Evolutionary conservation across 1,284 basidiomycete species (phyloP).

Genomic region (Irpex sp.): DNA sequence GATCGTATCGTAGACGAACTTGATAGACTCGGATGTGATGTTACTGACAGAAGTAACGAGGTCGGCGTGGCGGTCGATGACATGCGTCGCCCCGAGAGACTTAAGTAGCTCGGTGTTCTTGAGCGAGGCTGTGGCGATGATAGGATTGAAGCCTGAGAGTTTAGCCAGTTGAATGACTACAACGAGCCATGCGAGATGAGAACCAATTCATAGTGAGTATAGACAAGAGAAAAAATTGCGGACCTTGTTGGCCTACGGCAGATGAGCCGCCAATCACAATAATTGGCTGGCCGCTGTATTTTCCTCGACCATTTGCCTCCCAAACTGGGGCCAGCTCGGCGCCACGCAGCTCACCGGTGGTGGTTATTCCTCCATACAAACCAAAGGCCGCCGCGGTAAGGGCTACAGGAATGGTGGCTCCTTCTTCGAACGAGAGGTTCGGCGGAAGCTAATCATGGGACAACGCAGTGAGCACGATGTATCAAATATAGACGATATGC

Average conservation of each 20-base stretch:
- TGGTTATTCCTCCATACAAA: conserved; percentile 10
- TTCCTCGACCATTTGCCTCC: conserved; percentile 20
- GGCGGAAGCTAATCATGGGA: conserved; percentile 9
- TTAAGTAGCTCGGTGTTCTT: conserved; percentile 41
- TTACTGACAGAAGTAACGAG: conserved; percentile 10
- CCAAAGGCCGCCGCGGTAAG: conserved; percentile 17
- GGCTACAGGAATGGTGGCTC: conserved; percentile 18
- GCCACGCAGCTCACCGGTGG: conserved; percentile 3
- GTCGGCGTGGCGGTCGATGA: conserved; percentile 41
- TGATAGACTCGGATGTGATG: conserved; percentile 26
- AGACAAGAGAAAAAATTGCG: too few relatives aligned
- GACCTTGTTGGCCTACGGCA: conserved; percentile 36
- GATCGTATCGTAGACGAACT: conserved; percentile 37
- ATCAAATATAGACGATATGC: neutral
- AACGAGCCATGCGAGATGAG: neutral
- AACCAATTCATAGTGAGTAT: neutral
- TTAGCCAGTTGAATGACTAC: conserved; percentile 54
- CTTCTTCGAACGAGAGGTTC: conserved; percentile 20
- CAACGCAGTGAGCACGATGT: neutral
- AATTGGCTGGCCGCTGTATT: conserved; percentile 26
- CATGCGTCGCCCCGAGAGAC: conserved; percentile 49
- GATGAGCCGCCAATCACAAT: conserved; percentile 34
- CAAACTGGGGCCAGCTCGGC: conserved; percentile 16
- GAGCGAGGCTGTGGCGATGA: conserved; percentile 49
- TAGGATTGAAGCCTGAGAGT: conserved; percentile 48